These are phyloP conservation scores for Polytolypa hystricis DNA, from an alignment of 2,329 filamentous ascomycete genomes.

Conservation along the genomic window DNA sequence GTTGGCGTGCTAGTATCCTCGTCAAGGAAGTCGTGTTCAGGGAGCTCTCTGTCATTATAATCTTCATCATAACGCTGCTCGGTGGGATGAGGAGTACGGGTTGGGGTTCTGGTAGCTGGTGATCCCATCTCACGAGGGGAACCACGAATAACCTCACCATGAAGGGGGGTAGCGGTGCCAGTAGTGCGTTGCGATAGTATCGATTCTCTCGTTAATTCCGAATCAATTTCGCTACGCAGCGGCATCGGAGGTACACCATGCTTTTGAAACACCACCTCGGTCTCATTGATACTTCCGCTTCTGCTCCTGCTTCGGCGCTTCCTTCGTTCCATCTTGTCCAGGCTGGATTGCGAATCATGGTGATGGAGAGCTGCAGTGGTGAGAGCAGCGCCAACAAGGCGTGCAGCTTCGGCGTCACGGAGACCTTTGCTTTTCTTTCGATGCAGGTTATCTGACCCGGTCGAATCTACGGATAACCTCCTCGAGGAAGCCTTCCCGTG, in stretches of 20 bases:
- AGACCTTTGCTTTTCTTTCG: constrained; percentile 45
- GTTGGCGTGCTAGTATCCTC: constrained; percentile 4
- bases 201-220: constrained; percentile 78
- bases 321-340: constrained; percentile 32
- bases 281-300: constrained; percentile 37
- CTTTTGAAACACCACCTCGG: constrained; percentile 41
- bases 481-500: constrained; percentile 37
- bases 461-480: constrained; percentile 37
- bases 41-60: background rate
- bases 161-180: constrained; percentile 56
- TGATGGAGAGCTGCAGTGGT: constrained; percentile 53
- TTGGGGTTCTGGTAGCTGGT: constrained; percentile 51
- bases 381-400: constrained; percentile 45
- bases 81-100: constrained; percentile 34
- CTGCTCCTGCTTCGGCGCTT: constrained; percentile 41
- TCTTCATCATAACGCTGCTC: constrained; percentile 3
- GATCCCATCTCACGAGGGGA: constrained; percentile 44
- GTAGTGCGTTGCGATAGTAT: constrained; percentile 75
- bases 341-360: constrained; percentile 52
- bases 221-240: constrained; percentile 73
- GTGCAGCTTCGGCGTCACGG: constrained; percentile 45
- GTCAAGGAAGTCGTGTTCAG: background rate
- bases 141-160: constrained; percentile 53
- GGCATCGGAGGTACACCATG: constrained; percentile 71
- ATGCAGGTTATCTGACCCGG: constrained; percentile 40